Evolutionary conservation across 768 basidiomycete genomes (phyloP), one percentile per base, ranked within the genome.

Genomic region (Cantharellus cinnabarinus): DNA sequence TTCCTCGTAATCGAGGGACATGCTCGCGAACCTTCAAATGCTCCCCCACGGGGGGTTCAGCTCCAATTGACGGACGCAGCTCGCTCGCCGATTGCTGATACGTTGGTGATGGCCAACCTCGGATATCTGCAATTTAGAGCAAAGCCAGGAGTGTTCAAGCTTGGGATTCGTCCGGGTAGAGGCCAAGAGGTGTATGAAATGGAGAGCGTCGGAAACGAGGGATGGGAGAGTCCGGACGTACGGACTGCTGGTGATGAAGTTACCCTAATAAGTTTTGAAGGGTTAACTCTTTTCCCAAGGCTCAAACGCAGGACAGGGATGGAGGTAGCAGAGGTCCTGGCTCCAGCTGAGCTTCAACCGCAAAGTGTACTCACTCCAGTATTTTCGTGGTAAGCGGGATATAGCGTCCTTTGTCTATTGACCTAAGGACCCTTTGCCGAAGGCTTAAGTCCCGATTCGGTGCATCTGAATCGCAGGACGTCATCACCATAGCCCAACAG

Each of bases 91-190:
- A 73, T 93, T 10, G 88, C 85, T 4, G 91, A 95, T 64, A 98
- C 95, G 0, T 85, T 82, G 60, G 83, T 98, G 42, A 88, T 95
- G 58, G 89, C 85, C 3, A 99, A 98, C 67, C 73, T 98, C 3
- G 95, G 95, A 2, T 99, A 99, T 69, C 72, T 97, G 58, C 95
- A 99, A 67, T 91, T 98, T 73, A 90, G 89, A 68, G 84, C 87
- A 1, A 85, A 78, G 58, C 95, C 95, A 0, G 95, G 95, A 1
- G 81, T 87, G 0, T 93, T 85, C 72, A 73, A 76, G 52, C 74
- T 97, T 0, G 81, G 82, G 63, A 90, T 98, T 58, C 78, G 93
- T 0, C 75, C 79, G 40, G 93, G 94, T 0, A 75, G 83, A 20
- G 88, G 89, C 3, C 74, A 78, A 52, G 81, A 90, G 15, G 79